A percentile compares a stretch with the other conserved stretches of the same genome.
Evolutionary conservation across 2,329 filamentous ascomycete species (phyloP).

Genomic region (Penicillium crustosum): DNA sequence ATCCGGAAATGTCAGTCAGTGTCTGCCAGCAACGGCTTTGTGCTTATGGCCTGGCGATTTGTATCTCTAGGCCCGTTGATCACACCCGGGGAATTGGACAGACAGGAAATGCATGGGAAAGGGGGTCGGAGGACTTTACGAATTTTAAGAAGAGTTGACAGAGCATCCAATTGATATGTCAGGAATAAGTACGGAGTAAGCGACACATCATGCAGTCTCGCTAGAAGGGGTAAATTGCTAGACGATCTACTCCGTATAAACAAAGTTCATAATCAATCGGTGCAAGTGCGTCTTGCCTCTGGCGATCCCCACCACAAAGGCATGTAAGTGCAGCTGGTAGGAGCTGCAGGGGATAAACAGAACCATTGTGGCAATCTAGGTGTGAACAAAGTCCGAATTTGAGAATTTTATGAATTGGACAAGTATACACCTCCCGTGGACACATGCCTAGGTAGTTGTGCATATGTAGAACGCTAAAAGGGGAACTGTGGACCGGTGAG

Average conservation of each 20-base stretch:
- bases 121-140: background rate
- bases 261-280: background rate
- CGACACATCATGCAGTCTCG: background rate
- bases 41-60: background rate
- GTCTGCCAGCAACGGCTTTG: background rate
- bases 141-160: background rate
- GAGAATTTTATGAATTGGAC: background rate
- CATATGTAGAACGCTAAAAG: conserved; percentile 18
- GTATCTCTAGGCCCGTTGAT: background rate
- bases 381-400: background rate
- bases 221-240: background rate
- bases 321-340: background rate
- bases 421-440: background rate
- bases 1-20: background rate
- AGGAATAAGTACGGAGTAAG: background rate
- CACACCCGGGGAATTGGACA: background rate
- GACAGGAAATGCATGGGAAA: conserved; percentile 1
- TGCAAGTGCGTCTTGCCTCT: background rate
- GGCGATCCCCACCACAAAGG: conserved; percentile 4
- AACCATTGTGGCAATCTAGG: background rate
- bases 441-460: background rate
- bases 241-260: background rate
- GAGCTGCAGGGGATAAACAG: background rate
- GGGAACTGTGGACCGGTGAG: conserved; percentile 11
- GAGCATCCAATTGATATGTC: background rate